Conservation (phyloP, 2,329 filamentous ascomycete species). For the Ceratocystis cubensis region DNA sequence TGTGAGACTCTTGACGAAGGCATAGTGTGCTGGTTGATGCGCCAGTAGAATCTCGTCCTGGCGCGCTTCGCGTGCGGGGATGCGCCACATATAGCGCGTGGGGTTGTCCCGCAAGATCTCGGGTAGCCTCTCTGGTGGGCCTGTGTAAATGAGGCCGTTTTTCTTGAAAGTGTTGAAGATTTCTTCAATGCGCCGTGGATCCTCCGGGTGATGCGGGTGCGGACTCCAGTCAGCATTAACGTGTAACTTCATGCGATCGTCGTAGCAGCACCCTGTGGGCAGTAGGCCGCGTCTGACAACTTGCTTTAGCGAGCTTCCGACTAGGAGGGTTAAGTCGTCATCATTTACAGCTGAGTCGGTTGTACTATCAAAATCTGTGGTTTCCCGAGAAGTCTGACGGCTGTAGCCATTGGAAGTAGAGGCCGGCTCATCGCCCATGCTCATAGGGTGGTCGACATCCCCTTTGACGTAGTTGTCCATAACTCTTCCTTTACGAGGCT, state of each 20-base stretch:
- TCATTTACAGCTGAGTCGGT: conserved; percentile 21
- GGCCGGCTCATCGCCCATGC: conserved; percentile 29
- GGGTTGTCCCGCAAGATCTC: conserved; percentile 41
- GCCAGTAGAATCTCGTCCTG: conserved; percentile 67
- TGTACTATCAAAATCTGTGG: conserved; percentile 19
- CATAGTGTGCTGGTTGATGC: conserved; percentile 64
- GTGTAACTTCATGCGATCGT: conserved; percentile 91
- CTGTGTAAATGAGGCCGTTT: conserved; percentile 60
- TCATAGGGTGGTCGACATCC: conserved; percentile 34
- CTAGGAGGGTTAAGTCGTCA: conserved; percentile 23
- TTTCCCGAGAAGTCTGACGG: conserved; percentile 11
- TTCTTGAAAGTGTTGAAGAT: conserved; percentile 84
- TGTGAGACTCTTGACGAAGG: conserved; percentile 56
- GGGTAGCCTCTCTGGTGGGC: conserved; percentile 42
- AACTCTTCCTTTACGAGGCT: conserved; percentile 17
- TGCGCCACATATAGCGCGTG: conserved; percentile 58
- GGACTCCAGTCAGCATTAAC: conserved; percentile 66
- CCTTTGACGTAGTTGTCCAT: conserved; percentile 30
- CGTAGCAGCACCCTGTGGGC: conserved; percentile 73
- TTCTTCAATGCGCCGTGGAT: conserved; percentile 79
- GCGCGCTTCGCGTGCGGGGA: conserved; percentile 64
- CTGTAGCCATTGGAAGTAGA: conserved; percentile 16
- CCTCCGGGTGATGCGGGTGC: conserved; percentile 80
- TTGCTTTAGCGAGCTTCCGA: conserved; percentile 27
- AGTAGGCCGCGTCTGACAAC: conserved; percentile 39